Evolutionary conservation across 352 stramenopile species (phyloP).

Genomic region (Thraustochytrium striatum): DNA sequence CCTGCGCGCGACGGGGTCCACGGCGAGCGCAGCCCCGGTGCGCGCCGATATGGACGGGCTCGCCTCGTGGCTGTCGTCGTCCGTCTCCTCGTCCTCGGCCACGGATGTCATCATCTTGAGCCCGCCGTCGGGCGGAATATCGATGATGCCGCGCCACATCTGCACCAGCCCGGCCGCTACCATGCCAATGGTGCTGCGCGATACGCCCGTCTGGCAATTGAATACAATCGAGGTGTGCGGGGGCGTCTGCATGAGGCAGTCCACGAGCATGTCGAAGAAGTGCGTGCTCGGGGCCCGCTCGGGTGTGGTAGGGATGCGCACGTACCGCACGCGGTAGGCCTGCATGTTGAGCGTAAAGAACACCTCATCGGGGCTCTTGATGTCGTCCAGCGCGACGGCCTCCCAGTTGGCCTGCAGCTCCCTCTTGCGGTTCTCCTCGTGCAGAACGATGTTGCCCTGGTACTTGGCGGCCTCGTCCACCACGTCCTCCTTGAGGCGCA

Average conservation of each 20-base stretch:
- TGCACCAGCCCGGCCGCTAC: conserved; percentile 25
- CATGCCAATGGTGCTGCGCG: conserved; percentile 25
- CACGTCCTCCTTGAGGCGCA: conserved; percentile 38
- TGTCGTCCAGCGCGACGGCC: conserved; percentile 28
- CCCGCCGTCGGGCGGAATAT: neutral
- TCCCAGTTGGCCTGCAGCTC: conserved; percentile 46
- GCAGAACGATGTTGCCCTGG: conserved; percentile 31
- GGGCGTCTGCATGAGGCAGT: conserved; percentile 8
- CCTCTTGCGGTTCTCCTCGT: conserved; percentile 20
- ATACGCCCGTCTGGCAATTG: conserved; percentile 35
- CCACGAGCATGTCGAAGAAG: conserved; percentile 45
- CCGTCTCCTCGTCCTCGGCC: neutral
- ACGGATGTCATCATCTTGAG: neutral
- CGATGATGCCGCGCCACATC: conserved; percentile 41
- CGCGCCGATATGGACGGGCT: neutral
- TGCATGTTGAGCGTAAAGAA: conserved; percentile 47
- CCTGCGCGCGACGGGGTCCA: neutral
- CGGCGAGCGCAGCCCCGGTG: neutral
- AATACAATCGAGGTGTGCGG: conserved; percentile 37
- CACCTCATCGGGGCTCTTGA: conserved; percentile 40
- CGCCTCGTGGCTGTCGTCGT: neutral
- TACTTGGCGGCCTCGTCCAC: conserved; percentile 12
- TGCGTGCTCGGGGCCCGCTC: conserved; percentile 7
- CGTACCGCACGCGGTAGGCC: conserved; percentile 42
- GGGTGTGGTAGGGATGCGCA: conserved; percentile 34